Base-by-base conservation (phyloP, 306 rosid species). In the Alnus glutinosa region DNA sequence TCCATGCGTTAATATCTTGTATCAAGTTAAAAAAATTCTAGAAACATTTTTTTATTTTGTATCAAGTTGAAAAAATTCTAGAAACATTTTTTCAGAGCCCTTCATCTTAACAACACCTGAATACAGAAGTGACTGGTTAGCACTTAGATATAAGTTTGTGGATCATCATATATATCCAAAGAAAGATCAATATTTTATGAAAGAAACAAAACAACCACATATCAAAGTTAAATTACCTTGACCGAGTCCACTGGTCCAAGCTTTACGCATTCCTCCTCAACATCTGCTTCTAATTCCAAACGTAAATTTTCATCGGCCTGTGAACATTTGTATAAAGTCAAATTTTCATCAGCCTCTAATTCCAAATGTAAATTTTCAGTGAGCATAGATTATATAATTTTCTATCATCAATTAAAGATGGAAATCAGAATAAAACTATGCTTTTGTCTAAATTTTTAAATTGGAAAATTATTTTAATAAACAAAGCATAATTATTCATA, bases 201-300 rank as follows among this genome's bases (percentile, higher is more conserved):
- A 52, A 48, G 72, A 76, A 16, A 30, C 10, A 61, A 2, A 75
- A 28, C 10, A 71, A 73, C 23, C 55, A 30, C 30, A 7, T 69
- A 73, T 49, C 75, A 49, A 39, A 75, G 57, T 30, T 71, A 37
- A 47, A 67, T 57, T 86, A 95, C 99, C 96, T 91, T 95, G 81
- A 95, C 93, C 0, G 79, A 85, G 62, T 95, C 98, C 79, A 93
- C 78, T 10, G 93, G 96, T 70, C 99, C 99, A 86, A 95, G 86
- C 86, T 89, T 95, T 61, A 48, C 30, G 76, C 97, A 87, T 87
- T 95, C 99, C 87, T 90, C 99, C 85, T 88, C 79, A 84, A 95
- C 94, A 73, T 95, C 99, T 70, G 86, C 89, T 85, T 91, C 94
- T 32, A 95, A 89, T 85, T 95, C 99, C 73, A 74, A 73, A 70